phyloP scores from a whole-genome alignment of 2,329 filamentous ascomycete genomes.

The Annulohypoxylon truncatum region DNA sequence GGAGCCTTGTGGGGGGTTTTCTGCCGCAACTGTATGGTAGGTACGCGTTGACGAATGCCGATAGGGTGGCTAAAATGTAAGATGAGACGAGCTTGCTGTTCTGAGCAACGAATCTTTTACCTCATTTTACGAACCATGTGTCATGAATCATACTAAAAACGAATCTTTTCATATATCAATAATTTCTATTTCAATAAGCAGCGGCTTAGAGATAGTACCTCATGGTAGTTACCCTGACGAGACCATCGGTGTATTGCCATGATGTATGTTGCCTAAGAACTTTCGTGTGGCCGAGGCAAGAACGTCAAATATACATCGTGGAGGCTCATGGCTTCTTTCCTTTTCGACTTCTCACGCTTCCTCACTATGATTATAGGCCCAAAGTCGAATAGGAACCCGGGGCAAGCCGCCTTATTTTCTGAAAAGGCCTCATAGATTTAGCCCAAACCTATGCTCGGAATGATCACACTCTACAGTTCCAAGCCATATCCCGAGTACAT shows the following conservation, averaged over 20 bases:
- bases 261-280: not conserved
- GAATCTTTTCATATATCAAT: not conserved
- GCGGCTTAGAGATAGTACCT: not conserved
- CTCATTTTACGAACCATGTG: not conserved
- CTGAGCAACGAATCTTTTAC: not conserved
- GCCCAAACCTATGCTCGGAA: not conserved
- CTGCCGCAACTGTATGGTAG: constrained; percentile 7
- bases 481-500: not conserved
- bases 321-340: too few species aligned
- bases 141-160: not conserved
- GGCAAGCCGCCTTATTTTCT: too few species aligned
- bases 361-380: too few species aligned
- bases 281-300: not conserved
- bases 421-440: not conserved
- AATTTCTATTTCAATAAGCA: not conserved
- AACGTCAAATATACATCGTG: not conserved
- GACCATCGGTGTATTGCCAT: not conserved
- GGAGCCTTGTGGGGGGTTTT: not conserved
- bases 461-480: not conserved
- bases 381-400: too few species aligned
- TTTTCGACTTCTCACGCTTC: not conserved
- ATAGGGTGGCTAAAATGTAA: constrained; percentile 46
- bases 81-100: constrained; percentile 1
- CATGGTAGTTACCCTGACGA: not conserved
- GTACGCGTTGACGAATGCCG: constrained; percentile 45